A percentile compares a stretch with the other conserved stretches of the same genome.
These are phyloP conservation scores for Apium graveolens DNA, from an alignment of 129 eudicot genomes.

Conservation along the genomic window DNA sequence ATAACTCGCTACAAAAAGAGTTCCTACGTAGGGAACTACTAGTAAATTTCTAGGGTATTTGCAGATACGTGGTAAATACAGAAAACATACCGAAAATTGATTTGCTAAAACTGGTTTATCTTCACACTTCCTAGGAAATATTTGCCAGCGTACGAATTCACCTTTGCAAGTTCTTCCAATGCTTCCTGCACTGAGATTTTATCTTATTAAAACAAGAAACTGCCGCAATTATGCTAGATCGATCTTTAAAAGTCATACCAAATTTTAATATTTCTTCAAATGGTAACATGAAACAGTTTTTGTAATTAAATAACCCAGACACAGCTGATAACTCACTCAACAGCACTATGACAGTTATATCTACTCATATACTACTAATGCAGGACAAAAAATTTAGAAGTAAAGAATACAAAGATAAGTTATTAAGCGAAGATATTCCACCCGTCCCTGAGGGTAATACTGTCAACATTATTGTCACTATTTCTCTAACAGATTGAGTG, in stretches of 20 bases:
- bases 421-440: background rate
- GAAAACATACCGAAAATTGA: constrained; percentile 40
- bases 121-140: constrained; percentile 37
- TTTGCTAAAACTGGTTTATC: constrained; percentile 41
- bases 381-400: background rate
- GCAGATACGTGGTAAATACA: background rate
- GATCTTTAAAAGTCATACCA: background rate
- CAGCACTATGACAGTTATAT: background rate
- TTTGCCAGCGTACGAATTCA: constrained; percentile 39
- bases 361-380: background rate
- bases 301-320: background rate
- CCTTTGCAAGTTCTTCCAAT: constrained; percentile 44
- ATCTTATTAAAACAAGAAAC: background rate
- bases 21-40: background rate
- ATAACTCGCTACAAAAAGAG: background rate
- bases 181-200: constrained; percentile 36
- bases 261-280: background rate
- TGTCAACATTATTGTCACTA: no score
- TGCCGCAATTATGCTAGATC: background rate
- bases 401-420: background rate
- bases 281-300: background rate
- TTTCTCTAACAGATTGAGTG: no score
- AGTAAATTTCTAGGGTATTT: background rate
- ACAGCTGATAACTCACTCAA: background rate
- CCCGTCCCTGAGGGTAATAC: background rate